Evolutionary conservation across 257 asterid species (phyloP).

Genomic region (Echites panduratus): DNA sequence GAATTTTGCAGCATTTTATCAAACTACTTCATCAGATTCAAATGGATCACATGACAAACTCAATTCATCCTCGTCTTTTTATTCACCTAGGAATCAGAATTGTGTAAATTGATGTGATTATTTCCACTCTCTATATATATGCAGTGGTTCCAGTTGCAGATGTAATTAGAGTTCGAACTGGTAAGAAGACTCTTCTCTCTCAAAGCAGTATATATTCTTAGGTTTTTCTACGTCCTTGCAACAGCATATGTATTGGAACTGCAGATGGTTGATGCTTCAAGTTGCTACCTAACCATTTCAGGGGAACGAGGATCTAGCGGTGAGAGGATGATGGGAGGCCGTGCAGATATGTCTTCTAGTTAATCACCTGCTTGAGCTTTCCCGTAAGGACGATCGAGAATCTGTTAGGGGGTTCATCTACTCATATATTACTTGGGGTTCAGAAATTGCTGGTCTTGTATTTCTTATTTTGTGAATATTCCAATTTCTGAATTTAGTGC

Average conservation of each 20-base stretch:
- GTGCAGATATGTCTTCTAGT: constrained; percentile 45
- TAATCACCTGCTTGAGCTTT: neutral
- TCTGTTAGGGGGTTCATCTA: no score
- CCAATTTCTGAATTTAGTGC: neutral
- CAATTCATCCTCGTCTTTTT: neutral
- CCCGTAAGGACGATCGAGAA: neutral
- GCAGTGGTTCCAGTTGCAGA: constrained; percentile 90
- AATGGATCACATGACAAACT: neutral
- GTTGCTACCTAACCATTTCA: constrained; percentile 15
- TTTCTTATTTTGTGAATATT: neutral
- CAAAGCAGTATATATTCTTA: neutral
- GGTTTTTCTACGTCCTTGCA: neutral
- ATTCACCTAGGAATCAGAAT: neutral
- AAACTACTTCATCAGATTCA: neutral
- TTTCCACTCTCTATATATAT: constrained; percentile 15
- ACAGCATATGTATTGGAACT: neutral
- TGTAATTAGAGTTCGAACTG: constrained; percentile 86
- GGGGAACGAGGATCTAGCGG: constrained; percentile 90
- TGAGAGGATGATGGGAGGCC: constrained; percentile 89
- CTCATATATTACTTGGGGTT: neutral
- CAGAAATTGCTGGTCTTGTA: neutral
- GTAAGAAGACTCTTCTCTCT: constrained; percentile 26
- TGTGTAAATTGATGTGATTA: constrained; percentile 5
- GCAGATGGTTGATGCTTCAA: neutral
- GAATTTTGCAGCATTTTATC: neutral